Conservation (phyloP, 805 yeast genomes). For the Candida krabiensis region DNA sequence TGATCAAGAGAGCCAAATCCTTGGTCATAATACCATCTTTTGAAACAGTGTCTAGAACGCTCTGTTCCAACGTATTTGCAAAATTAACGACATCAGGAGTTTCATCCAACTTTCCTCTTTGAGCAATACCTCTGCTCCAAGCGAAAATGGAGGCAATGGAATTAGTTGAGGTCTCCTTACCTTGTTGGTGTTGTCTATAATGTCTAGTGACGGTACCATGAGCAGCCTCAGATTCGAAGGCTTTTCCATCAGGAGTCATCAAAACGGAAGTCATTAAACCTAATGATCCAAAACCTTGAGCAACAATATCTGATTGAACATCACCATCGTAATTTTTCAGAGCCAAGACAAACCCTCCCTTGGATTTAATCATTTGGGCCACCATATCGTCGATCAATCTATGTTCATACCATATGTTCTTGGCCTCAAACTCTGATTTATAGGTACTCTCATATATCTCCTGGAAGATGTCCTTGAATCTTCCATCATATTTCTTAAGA, state of each 20-base stretch:
- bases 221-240: constrained; percentile 86
- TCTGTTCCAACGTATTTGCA: constrained; percentile 62
- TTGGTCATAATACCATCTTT: constrained; percentile 79
- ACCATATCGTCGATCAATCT: constrained; percentile 87
- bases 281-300: constrained; percentile 83
- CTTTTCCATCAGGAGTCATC: constrained; percentile 81
- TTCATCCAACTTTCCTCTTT: constrained; percentile 74
- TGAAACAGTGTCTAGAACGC: constrained; percentile 72
- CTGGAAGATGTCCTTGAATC: constrained; percentile 79
- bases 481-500: constrained; percentile 78
- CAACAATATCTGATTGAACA: constrained; percentile 82
- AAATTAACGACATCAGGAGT: constrained; percentile 72
- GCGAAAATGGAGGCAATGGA: constrained; percentile 85
- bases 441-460: constrained; percentile 60
- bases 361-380: constrained; percentile 83
- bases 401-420: constrained; percentile 73
- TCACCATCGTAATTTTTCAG: constrained; percentile 86
- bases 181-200: constrained; percentile 77
- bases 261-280: constrained; percentile 84
- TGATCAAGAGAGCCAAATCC: constrained; percentile 68
- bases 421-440: constrained; percentile 54
- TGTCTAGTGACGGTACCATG: constrained; percentile 90
- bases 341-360: constrained; percentile 80
- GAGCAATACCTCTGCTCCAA: constrained; percentile 82
- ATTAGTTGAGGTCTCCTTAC: constrained; percentile 81